Conservation (phyloP, 768 basidiomycete species). For the Collybiopsis luxurians region DNA sequence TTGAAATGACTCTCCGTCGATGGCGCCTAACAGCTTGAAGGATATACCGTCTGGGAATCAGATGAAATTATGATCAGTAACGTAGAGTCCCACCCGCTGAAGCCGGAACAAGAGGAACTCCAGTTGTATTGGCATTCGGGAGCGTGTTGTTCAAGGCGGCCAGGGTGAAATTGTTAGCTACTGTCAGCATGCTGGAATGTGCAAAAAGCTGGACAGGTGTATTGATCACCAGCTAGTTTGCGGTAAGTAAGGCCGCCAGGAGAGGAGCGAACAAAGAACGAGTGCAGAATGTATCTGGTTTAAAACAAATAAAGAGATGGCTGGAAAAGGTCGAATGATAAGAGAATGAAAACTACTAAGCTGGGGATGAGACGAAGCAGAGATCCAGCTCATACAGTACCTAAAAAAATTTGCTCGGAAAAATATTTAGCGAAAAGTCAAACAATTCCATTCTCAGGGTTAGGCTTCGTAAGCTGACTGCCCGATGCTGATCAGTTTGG, state of each 20-base stretch:
- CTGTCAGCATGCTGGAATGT: background rate
- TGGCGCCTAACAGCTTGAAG: slow-evolving; percentile 26
- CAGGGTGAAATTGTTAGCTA: slow-evolving; percentile 42
- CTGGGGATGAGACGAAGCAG: too few relatives aligned
- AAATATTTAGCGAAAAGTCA: too few relatives aligned
- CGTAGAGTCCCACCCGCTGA: slow-evolving; percentile 28
- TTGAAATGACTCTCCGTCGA: slow-evolving; percentile 34
- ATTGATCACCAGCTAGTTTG: background rate
- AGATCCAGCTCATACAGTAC: too few relatives aligned
- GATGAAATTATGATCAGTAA: background rate
- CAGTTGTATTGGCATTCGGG: slow-evolving; percentile 42
- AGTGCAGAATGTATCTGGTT: background rate
- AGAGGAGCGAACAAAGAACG: background rate
- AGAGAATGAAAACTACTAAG: too few relatives aligned
- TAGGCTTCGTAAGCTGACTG: too few relatives aligned
- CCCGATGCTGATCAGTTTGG: too few relatives aligned
- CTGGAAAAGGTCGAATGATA: too few relatives aligned
- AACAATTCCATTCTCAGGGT: too few relatives aligned
- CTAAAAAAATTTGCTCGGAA: too few relatives aligned
- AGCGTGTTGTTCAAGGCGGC: slow-evolving; percentile 39
- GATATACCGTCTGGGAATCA: background rate
- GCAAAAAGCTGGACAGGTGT: background rate
- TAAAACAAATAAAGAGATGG: too few relatives aligned
- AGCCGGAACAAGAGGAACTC: slow-evolving; percentile 44
- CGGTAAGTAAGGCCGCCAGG: too few relatives aligned